phyloP scores from a whole-genome alignment of 2,329 filamentous ascomycete species.

The Aspergillus sp. region DNA sequence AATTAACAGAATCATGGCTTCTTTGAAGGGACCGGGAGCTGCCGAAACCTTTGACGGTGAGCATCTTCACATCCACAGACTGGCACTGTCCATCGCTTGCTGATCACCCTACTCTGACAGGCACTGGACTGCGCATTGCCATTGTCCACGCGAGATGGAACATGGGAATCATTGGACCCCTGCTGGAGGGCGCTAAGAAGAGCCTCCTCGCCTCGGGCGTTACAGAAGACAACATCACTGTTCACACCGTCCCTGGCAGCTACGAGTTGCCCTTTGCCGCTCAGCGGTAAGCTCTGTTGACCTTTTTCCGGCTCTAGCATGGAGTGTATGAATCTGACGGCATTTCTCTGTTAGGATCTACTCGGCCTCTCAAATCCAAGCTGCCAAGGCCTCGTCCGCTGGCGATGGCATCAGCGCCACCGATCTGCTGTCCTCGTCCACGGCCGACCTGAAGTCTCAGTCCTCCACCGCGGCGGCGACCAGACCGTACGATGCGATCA shows the following conservation, averaged over 20 bases:
- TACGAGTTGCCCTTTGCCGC: constrained; percentile 94
- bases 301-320: neutral
- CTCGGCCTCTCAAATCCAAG: constrained; percentile 82
- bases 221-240: constrained; percentile 79
- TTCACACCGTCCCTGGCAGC: constrained; percentile 86
- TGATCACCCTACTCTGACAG: constrained; percentile 32
- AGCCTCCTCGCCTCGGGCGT: constrained; percentile 78
- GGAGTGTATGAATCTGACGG: neutral
- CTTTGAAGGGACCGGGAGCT: constrained; percentile 64
- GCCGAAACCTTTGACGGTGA: constrained; percentile 58
- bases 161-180: constrained; percentile 76
- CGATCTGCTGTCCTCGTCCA: constrained; percentile 60
- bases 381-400: constrained; percentile 53
- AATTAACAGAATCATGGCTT: constrained; percentile 42
- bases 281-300: constrained; percentile 61
- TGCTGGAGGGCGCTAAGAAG: constrained; percentile 77
- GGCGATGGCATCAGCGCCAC: constrained; percentile 45
- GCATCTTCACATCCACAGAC: constrained; percentile 15
- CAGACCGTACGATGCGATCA: constrained; percentile 82
- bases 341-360: constrained; percentile 60
- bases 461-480: constrained; percentile 37
- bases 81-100: constrained; percentile 4
- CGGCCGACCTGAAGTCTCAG: constrained; percentile 62
- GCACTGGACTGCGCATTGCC: constrained; percentile 77
- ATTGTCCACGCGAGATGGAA: constrained; percentile 99